Base-by-base conservation (phyloP, 1,284 basidiomycete species). In the Malassezia equina region DNA sequence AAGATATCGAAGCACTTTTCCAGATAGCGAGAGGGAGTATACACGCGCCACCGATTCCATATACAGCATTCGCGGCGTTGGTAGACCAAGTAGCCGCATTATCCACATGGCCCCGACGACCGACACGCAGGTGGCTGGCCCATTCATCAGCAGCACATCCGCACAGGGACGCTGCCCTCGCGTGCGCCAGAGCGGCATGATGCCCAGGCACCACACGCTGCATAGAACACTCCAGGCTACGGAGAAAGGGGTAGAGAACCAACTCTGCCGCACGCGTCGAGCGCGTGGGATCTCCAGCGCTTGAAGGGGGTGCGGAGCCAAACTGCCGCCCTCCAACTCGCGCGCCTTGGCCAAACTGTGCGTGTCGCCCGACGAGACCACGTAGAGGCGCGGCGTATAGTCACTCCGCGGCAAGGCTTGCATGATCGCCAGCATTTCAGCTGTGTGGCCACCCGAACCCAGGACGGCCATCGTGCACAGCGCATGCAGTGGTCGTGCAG, bases 11-110 rank as follows among this genome's bases (percentile, higher is more conserved):
- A 96, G 78, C 40, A 98, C 77, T 66, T 82, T 87, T 24, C 84
- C 93, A 21, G 90, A 89, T 15, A 95, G 78, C 12, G 88, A 93
- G 17, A 96, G 79, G 0, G 81, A 80, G 27, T 78, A 79, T 6
- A 95, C 90, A 13, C 94, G 83, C 6, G 94, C 90, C 71, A 94
- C 94, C 0, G 90, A 91, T 75, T 98, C 94, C 40, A 96, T 79
- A 74, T 96, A 99, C 52, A 99, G 81, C 25, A 90, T 75, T 41
- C 78, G 79, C 1, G 93, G 87, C 2, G 84, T 81, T 15, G 79
- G 77, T 11, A 90, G 73, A 7, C 85, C 86, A 25, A 93, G 67
- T 55, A 93, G 78, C 89, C 83, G 81, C 58, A 86, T 84, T 24
- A 89, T 62, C 68, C 85, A 86, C 12, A 83, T 80, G 0, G 86